These are phyloP conservation scores for Dionaea muscipula DNA, from an alignment of 179 eudicot species.

Conservation along the genomic window DNA sequence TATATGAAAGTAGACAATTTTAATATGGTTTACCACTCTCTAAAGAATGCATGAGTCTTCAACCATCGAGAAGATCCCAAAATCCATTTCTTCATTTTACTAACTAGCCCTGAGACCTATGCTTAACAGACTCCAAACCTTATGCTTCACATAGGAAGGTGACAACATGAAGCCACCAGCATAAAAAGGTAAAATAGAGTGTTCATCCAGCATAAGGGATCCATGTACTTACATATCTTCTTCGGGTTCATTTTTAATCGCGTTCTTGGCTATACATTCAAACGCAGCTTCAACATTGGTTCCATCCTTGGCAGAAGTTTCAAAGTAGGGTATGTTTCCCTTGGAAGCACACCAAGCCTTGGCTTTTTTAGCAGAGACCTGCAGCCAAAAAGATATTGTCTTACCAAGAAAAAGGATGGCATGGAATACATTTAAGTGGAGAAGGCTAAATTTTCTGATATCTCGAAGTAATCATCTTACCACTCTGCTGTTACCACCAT, in stretches of 20 bases:
- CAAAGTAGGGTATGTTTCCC: slow-evolving; percentile 69
- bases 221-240: slow-evolving; percentile 49
- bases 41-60: no score
- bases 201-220: not conserved
- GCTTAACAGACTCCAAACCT: no score
- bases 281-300: slow-evolving; percentile 69
- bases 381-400: slow-evolving; percentile 4
- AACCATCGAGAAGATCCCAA: no score
- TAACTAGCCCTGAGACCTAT: no score
- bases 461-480: slow-evolving; percentile 17
- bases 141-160: not conserved
- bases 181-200: not conserved
- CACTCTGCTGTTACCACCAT: slow-evolving; percentile 64
- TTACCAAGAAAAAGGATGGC: slow-evolving; percentile 9
- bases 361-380: slow-evolving; percentile 77
- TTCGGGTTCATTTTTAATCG: slow-evolving; percentile 66
- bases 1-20: no score
- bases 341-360: slow-evolving; percentile 77
- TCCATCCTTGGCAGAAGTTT: slow-evolving; percentile 72
- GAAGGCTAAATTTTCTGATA: not conserved
- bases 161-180: not conserved
- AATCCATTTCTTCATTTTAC: no score
- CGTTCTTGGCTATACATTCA: slow-evolving; percentile 58
- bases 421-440: not conserved
- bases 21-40: no score